Evolutionary conservation across 2,329 filamentous ascomycete species (phyloP).

Genomic region (Endoconidiophora polonica): DNA sequence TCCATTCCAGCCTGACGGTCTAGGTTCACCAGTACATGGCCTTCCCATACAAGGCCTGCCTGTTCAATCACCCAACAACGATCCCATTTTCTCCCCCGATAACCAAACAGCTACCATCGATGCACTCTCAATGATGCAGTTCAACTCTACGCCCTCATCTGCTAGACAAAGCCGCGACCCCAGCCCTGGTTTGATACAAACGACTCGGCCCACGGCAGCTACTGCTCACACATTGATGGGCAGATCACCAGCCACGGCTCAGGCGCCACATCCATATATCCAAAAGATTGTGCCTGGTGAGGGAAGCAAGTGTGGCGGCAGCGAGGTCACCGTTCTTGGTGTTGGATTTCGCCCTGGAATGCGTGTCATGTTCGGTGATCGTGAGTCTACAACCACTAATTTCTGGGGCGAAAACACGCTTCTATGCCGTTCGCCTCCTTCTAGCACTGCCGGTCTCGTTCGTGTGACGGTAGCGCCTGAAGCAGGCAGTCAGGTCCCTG

Average conservation of each 20-base stretch:
- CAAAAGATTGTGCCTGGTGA: constrained; percentile 72
- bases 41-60: constrained; percentile 12
- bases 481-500: constrained; percentile 7
- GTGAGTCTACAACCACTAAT: constrained; percentile 51
- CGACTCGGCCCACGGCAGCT: constrained; percentile 27
- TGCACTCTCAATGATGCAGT: constrained; percentile 41
- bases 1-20: constrained; percentile 28
- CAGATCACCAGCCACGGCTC: constrained; percentile 5
- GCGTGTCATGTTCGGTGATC: constrained; percentile 67
- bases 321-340: constrained; percentile 73
- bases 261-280: constrained; percentile 36
- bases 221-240: constrained; percentile 26
- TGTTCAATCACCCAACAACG: constrained; percentile 22
- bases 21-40: constrained; percentile 20
- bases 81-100: constrained; percentile 22
- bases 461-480: constrained; percentile 38
- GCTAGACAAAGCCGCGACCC: constrained; percentile 61
- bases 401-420: constrained; percentile 70
- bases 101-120: constrained; percentile 28
- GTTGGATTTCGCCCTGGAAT: constrained; percentile 60
- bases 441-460: constrained; percentile 48
- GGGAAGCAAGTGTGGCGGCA: constrained; percentile 67
- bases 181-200: constrained; percentile 36
- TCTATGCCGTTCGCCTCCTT: constrained; percentile 62
- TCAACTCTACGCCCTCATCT: constrained; percentile 58